These are phyloP conservation scores for Magnaporthales sp. DNA, from an alignment of 2,329 filamentous ascomycete genomes.

Conservation along the genomic window DNA sequence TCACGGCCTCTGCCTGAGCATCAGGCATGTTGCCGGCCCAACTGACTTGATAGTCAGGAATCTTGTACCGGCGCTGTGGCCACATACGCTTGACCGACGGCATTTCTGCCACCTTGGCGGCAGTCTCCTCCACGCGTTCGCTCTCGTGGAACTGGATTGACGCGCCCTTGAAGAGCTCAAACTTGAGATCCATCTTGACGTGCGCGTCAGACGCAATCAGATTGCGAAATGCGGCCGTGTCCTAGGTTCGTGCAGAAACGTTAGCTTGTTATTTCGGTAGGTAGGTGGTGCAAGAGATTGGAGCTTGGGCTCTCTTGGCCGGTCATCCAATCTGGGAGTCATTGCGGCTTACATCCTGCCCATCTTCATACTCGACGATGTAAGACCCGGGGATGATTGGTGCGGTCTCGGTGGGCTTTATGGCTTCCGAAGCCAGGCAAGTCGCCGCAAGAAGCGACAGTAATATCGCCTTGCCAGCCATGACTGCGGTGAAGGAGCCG, in stretches of 20 bases:
- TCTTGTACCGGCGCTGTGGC: slow-evolving; percentile 34
- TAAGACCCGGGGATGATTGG: slow-evolving; percentile 35
- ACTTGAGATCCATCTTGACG: slow-evolving; percentile 39
- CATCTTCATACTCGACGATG: slow-evolving; percentile 44
- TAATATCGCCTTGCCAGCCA: slow-evolving; percentile 26
- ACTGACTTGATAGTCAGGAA: slow-evolving; percentile 35
- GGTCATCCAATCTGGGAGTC: not conserved
- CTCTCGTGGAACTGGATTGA: slow-evolving; percentile 43
- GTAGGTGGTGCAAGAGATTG: not conserved
- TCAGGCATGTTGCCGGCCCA: slow-evolving; percentile 28
- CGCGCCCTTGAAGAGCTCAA: slow-evolving; percentile 43
- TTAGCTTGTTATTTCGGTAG: slow-evolving; percentile 5
- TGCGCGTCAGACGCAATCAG: slow-evolving; percentile 29
- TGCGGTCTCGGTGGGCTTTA: slow-evolving; percentile 11
- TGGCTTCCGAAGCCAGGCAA: slow-evolving; percentile 17
- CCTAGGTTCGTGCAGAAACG: slow-evolving; percentile 18
- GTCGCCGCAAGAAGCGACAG: slow-evolving; percentile 26
- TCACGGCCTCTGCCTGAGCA: slow-evolving; percentile 12
- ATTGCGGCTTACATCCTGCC: slow-evolving; percentile 26
- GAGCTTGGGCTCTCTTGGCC: not conserved
- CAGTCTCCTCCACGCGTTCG: slow-evolving; percentile 32
- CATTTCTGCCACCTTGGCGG: slow-evolving; percentile 29
- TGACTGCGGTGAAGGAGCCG: slow-evolving; percentile 10
- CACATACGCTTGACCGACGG: slow-evolving; percentile 39
- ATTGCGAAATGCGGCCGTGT: slow-evolving; percentile 29